phyloP scores from a whole-genome alignment of 495 filamentous ascomycete species.

The Trichoderma erinaceum region DNA sequence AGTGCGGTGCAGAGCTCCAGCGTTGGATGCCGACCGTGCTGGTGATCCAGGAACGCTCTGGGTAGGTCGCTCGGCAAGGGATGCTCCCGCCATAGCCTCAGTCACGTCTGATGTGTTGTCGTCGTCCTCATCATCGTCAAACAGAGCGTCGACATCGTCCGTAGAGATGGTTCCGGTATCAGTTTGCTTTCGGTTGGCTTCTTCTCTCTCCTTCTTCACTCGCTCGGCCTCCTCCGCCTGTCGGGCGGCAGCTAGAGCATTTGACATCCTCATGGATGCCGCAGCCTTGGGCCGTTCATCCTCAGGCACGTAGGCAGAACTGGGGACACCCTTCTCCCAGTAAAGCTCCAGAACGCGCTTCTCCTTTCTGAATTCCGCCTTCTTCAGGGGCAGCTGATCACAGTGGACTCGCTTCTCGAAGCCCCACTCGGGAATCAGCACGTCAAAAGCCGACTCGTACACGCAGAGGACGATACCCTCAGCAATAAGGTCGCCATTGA shows the following conservation, averaged over 20 bases:
- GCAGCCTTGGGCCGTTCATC: constrained; percentile 87
- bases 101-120: constrained; percentile 81
- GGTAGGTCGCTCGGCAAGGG: constrained; percentile 77
- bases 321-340: constrained; percentile 99
- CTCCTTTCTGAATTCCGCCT: constrained; percentile 96
- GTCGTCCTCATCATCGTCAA: constrained; percentile 91
- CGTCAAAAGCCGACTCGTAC: constrained; percentile 97
- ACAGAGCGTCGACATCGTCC: constrained; percentile 85
- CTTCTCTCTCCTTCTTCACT: constrained; percentile 73
- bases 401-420: constrained; percentile 99
- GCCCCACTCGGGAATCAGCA: constrained; percentile 95
- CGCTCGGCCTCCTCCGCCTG: constrained; percentile 75
- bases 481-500: constrained; percentile 87
- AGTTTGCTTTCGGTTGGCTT: constrained; percentile 81
- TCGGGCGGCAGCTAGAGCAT: constrained; percentile 67
- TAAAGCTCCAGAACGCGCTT: constrained; percentile 89
- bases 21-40: constrained; percentile 63
- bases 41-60: constrained; percentile 96
- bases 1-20: constrained; percentile 74
- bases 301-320: constrained; percentile 91
- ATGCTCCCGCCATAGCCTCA: constrained; percentile 79
- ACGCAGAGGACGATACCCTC: constrained; percentile 96
- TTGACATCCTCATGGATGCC: constrained; percentile 58
- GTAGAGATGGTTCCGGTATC: constrained; percentile 87
- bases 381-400: constrained; percentile 95